Evolutionary conservation across 1,284 basidiomycete genomes (phyloP), one percentile per base, ranked within the genome.

Genomic region (Apiotrichum porosum): DNA sequence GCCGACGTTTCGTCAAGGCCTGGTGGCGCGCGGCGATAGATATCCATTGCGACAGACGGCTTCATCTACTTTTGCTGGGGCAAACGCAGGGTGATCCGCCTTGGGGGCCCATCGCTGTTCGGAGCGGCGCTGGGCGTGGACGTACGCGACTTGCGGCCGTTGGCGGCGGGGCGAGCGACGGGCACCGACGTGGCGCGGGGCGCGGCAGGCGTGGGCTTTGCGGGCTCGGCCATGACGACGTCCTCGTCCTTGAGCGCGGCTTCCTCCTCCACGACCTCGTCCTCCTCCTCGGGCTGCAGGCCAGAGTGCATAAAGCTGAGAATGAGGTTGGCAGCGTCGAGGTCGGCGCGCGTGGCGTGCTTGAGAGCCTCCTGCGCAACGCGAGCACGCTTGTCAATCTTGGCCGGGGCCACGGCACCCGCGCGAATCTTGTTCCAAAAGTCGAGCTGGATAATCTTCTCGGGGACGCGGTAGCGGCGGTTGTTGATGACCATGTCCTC

Each of bases 401-500:
- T 35, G 6, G 46, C 51, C 1, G 47, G 51, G n/a, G 47, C 51
- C n/a, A 49, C 51, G 23, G 26, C 33, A 22, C 33, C 19, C n/a
- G 31, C 40, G 18, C 47, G 74, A 50, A 89, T 75, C 72, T 87
- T 92, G 51, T 83, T 84, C 93, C 94, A 98, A 64, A 98, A 98
- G 68, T 97, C 94, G 41, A 97, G 79, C 44, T 88, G 80, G 56
- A 98, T 87, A 39, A 92, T 80, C 55, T 84, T 81, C 70, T 98
- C 95, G 2, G 94, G 94, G n/a, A 98, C 84, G 56, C 91, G 80
- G 73, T 93, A 97, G 42, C 86, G 81, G 52, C 88, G 82, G 35
- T 87, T 70, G 53, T 77, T 76, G 47, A 77, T 74, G 4, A 76
- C 61, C 37, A 76, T 61, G 42, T 78, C 72, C 43, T 77, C 76